These are phyloP conservation scores for Leccinum boreale DNA, from an alignment of 768 basidiomycete genomes.

Conservation along the genomic window DNA sequence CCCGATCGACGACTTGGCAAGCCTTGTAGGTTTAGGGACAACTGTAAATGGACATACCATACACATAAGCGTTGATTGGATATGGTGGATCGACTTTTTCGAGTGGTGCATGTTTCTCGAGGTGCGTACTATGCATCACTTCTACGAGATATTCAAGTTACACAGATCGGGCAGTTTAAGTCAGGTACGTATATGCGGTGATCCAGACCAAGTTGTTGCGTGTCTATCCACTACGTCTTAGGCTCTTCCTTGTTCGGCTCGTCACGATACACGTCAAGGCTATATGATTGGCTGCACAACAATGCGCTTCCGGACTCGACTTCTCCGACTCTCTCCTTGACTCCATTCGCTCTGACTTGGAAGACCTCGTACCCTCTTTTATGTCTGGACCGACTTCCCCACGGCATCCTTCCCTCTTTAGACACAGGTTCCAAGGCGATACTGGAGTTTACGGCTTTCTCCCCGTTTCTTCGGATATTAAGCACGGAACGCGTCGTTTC, in stretches of 20 bases:
- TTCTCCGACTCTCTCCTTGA: slow-evolving; percentile 12
- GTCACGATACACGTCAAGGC: background rate
- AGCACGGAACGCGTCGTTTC: slow-evolving; percentile 40
- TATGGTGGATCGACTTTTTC: slow-evolving; percentile 34
- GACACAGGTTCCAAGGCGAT: slow-evolving; percentile 16
- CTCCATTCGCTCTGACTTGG: slow-evolving; percentile 2
- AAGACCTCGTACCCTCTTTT: slow-evolving; percentile 10
- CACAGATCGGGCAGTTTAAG: slow-evolving; percentile 8
- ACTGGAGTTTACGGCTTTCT: slow-evolving; percentile 40
- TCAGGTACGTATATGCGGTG: slow-evolving; percentile 23
- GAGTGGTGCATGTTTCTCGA: slow-evolving; percentile 32
- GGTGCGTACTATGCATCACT: slow-evolving; percentile 14
- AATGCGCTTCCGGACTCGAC: background rate
- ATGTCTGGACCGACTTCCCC: slow-evolving; percentile 23
- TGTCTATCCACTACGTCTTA: background rate
- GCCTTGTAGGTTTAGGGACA: slow-evolving; percentile 35
- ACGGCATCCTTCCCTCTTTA: slow-evolving; percentile 10
- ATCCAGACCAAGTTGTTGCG: background rate
- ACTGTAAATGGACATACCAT: slow-evolving; percentile 39
- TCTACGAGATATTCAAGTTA: slow-evolving; percentile 1
- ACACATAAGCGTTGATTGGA: slow-evolving; percentile 29
- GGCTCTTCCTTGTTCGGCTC: background rate
- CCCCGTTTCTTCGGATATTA: slow-evolving; percentile 32
- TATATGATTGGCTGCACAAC: background rate
- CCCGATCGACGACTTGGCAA: slow-evolving; percentile 33